Conservation (phyloP, 768 basidiomycete genomes). For the Thelephora aurantiotincta region DNA sequence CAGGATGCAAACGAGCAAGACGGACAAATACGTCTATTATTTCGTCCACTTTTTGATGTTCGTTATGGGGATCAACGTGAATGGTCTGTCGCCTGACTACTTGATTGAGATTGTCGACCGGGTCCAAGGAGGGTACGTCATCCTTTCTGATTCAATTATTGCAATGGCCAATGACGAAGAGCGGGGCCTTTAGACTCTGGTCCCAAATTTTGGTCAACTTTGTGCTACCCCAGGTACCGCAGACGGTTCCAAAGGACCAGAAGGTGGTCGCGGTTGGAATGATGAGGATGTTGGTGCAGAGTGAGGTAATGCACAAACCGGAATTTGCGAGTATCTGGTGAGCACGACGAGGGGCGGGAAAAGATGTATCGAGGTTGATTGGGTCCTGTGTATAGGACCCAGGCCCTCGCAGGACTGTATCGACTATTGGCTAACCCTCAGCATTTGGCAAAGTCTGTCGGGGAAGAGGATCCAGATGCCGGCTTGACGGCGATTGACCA, state of each 20-base stretch:
- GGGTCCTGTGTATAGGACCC: conserved; percentile 36
- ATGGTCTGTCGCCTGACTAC: conserved; percentile 66
- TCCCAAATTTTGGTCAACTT: conserved; percentile 65
- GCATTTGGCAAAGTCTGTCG: conserved; percentile 33
- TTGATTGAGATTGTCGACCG: conserved; percentile 66
- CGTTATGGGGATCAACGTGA: conserved; percentile 58
- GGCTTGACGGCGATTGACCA: conserved; percentile 71
- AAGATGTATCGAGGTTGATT: neutral
- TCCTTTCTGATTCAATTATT: neutral
- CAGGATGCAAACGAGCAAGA: conserved; percentile 78
- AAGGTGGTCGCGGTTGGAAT: conserved; percentile 77
- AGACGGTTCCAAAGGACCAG: conserved; percentile 69
- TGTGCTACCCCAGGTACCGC: conserved; percentile 66
- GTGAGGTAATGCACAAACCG: conserved; percentile 44
- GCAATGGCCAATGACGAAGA: conserved; percentile 5
- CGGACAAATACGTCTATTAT: conserved; percentile 74
- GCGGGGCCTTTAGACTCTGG: conserved; percentile 45
- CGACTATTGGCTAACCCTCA: conserved; percentile 72
- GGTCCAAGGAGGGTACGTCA: conserved; percentile 68
- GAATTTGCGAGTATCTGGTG: conserved; percentile 30
- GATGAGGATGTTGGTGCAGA: conserved; percentile 65
- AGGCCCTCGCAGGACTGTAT: conserved; percentile 51
- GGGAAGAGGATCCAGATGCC: conserved; percentile 32
- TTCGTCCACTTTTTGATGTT: conserved; percentile 72
- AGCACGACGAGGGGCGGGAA: neutral